Evolutionary conservation across 2,329 filamentous ascomycete genomes (phyloP), one percentile per base, ranked within the genome.

Genomic region (Ophiocordyceps camponoti-saundersi): DNA sequence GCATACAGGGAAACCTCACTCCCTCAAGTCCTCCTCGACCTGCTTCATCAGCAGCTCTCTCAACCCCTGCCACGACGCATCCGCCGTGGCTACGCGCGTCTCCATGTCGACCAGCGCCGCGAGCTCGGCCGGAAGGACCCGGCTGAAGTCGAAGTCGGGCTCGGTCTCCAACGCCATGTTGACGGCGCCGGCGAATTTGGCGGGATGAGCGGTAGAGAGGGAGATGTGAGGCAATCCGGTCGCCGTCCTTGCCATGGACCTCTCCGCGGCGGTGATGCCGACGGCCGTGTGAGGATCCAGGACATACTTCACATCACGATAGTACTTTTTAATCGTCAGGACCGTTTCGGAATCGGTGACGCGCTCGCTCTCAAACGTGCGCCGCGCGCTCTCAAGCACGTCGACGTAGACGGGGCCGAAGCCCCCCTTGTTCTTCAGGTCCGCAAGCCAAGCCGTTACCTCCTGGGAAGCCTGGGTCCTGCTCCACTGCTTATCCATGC

Each of bases 261-360:
- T 75, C 47, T 79, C 61, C 0, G 89, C 75, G 1, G 86, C 89
- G 18, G 82, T 73, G 39, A 95, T 74, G 48, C 89, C 92, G 43
- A 98, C 84, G 2, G 92, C 87, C 0, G 87, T 81, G 67, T 98
- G 92, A 1, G 92, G 92, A 60, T 98, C 92, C 1, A 96, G 77
- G 41, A 96, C 76, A 65, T 96, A 96, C 49, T 77, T 73, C 42
- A 71, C 70, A 53, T 71, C 70, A 53, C 70, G 69, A 63, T 78
- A 79, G 53, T 71, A 70, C 47, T 69, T 62, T 55, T 71, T 66
- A 55, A 77, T 77, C 8, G 79, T 83, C 26, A 77, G 73, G 22
- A 87, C 62, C 1, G 83, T 90, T 62, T 89, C 69, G 22, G 64
- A 55, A 56, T 83, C 76, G 55, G 70, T 78, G 53, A 84, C 75